phyloP scores from a whole-genome alignment of 441 rosid species.

The Croton setiger region DNA sequence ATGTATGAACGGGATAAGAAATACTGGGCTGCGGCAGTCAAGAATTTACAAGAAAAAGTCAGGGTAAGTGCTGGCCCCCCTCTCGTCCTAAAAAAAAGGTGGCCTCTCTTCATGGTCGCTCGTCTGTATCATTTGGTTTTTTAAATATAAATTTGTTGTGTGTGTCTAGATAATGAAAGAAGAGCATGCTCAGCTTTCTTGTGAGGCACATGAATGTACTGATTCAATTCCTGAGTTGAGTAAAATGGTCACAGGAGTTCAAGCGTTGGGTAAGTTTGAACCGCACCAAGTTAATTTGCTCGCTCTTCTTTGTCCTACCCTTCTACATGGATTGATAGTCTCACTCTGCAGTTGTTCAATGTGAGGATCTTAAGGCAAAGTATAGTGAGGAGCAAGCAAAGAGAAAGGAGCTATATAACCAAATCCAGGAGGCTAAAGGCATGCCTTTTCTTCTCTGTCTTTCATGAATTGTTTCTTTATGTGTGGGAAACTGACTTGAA shows the following conservation, averaged over 20 bases:
- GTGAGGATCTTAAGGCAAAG: constrained; percentile 80
- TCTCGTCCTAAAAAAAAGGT: neutral
- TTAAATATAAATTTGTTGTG: constrained; percentile 10
- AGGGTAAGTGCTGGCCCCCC: constrained; percentile 40
- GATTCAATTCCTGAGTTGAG: constrained; percentile 70
- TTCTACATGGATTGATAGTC: constrained; percentile 21
- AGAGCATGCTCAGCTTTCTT: constrained; percentile 69
- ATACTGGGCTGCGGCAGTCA: constrained; percentile 49
- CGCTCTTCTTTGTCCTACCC: constrained; percentile 11
- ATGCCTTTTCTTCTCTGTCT: constrained; percentile 13
- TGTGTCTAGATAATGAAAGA: constrained; percentile 62
- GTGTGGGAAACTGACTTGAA: neutral
- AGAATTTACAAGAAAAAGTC: constrained; percentile 51
- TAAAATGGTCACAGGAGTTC: constrained; percentile 80
- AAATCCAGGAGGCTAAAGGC: constrained; percentile 85
- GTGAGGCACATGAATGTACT: constrained; percentile 68
- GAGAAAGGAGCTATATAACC: constrained; percentile 79
- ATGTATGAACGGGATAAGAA: constrained; percentile 55
- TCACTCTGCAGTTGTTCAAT: constrained; percentile 59
- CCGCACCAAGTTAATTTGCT: neutral
- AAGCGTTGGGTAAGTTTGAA: constrained; percentile 59
- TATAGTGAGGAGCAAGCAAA: constrained; percentile 73
- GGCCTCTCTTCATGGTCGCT: neutral
- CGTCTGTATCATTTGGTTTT: constrained; percentile 4
- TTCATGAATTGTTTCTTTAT: constrained; percentile 8